Evolutionary conservation across 768 basidiomycete species (phyloP).

Genomic region (Piloderma croceum): DNA sequence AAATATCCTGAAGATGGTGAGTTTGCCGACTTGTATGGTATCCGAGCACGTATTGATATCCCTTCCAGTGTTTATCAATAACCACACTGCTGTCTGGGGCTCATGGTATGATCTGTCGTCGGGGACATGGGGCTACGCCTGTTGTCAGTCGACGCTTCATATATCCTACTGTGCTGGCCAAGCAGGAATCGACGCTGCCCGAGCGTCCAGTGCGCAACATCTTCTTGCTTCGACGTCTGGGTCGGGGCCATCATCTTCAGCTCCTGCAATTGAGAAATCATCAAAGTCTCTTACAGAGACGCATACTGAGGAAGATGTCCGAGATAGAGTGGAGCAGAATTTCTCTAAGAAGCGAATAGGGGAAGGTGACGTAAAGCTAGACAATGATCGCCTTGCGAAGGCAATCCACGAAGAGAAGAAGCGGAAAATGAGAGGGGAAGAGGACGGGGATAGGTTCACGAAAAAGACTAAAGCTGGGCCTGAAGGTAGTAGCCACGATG

Average conservation of each 20-base stretch:
- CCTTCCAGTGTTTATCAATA: slow-evolving; percentile 73
- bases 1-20: slow-evolving; percentile 96
- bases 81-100: slow-evolving; percentile 96
- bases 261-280: slow-evolving; percentile 15
- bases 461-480: slow-evolving; percentile 55
- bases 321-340: slow-evolving; percentile 52
- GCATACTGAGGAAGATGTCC: slow-evolving; percentile 13
- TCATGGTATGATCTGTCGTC: slow-evolving; percentile 79
- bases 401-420: slow-evolving; percentile 80
- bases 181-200: slow-evolving; percentile 73
- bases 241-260: slow-evolving; percentile 26
- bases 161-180: slow-evolving; percentile 88
- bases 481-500: slow-evolving; percentile 59
- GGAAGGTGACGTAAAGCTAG: slow-evolving; percentile 74
- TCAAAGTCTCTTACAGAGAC: too few species aligned
- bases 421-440: slow-evolving; percentile 57
- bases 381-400: slow-evolving; percentile 60
- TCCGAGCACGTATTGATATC: slow-evolving; percentile 7
- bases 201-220: slow-evolving; percentile 69
- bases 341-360: slow-evolving; percentile 77
- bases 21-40: slow-evolving; percentile 22
- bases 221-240: slow-evolving; percentile 51
- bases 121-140: slow-evolving; percentile 87
- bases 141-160: slow-evolving; percentile 85
- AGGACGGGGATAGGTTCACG: slow-evolving; percentile 49